Evolutionary conservation across 2,329 filamentous ascomycete species (phyloP).

Genomic region (Fusarium coicis): DNA sequence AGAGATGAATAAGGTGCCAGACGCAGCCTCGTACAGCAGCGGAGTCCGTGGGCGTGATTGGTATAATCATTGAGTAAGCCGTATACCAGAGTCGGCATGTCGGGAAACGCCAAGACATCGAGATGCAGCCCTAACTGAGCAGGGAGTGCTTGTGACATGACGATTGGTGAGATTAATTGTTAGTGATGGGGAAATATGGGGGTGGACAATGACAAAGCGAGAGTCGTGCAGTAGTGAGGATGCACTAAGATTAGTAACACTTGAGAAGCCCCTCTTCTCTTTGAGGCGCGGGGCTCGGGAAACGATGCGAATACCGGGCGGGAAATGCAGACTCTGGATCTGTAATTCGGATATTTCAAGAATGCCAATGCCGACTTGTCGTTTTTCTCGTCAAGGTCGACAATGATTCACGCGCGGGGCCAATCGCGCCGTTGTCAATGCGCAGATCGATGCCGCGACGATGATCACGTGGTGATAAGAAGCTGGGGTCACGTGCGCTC

Average conservation of each 20-base stretch:
- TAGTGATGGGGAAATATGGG: background rate
- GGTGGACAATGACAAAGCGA: slow-evolving; percentile 18
- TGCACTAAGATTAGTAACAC: slow-evolving; percentile 10
- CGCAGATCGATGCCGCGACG: accelerated
- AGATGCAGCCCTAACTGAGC: slow-evolving; percentile 7
- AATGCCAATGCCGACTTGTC: background rate
- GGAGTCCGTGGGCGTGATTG: background rate
- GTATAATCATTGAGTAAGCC: background rate
- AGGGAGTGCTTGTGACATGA: background rate
- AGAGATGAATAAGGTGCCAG: slow-evolving; percentile 11
- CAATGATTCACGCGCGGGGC: background rate
- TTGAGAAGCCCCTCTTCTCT: accelerated
- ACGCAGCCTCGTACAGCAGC: background rate
- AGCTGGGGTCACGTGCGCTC: background rate
- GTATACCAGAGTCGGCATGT: slow-evolving; percentile 16
- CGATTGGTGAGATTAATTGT: background rate
- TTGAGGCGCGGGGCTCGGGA: slow-evolving; percentile 3
- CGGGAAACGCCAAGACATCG: slow-evolving; percentile 41
- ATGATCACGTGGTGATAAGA: slow-evolving; percentile 5
- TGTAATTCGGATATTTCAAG: background rate
- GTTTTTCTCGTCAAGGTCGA: background rate
- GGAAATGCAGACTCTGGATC: background rate
- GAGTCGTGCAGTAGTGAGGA: background rate
- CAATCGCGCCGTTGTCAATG: too few relatives aligned
- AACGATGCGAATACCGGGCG: slow-evolving; percentile 11